Base-by-base conservation (phyloP, 192 early-diverging fungal genomes). In the Thoreauomyces humboldtii region DNA sequence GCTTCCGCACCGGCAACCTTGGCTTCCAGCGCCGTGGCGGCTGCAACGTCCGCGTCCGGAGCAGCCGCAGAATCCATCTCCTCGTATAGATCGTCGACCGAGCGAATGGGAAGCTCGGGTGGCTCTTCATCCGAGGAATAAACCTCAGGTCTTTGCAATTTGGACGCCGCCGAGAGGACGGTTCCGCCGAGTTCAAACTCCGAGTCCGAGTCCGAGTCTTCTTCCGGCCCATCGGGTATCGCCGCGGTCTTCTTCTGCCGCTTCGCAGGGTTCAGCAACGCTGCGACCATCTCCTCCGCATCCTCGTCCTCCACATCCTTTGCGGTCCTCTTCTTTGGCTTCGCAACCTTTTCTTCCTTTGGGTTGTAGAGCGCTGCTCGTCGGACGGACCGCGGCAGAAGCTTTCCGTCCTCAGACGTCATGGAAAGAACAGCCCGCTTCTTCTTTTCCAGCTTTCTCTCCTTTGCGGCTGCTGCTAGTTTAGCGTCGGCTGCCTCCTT, bases 101-200 rank as follows among this genome's bases (percentile, higher is more conserved):
- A 60, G 22, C 35, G 14, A 12, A 24, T 52, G 3, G 65, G 65
- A 15, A 31, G 35, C n/a, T n/a, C n/a, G n/a, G n/a, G n/a, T n/a
- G n/a, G n/a, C n/a, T n/a, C n/a, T n/a, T n/a, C n/a, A n/a, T n/a
- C n/a, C n/a, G n/a, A n/a, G 17, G 25, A 35, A 47, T 58, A 28
- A 15, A 29, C 28, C 6, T 28, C 56, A 17, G 65, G 57, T 25
- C 60, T 68, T 15, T 29, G 42, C 15, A 68, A 25, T 28, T 51
- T 46, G 7, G 33, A 35, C 2, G 53, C 25, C 9, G 64, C 43
- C 5, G 36, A 28, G 19, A 31, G 6, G 24, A 57, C 15, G 4
- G 53, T 32, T 2, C 64, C 64, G 21, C 57, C 65, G 12, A 68
- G 24, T 19, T 68, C 65, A 46, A 68, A 68, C 21, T 68, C 65